phyloP scores from a whole-genome alignment of 2,329 filamentous ascomycete species.

The Fusarium lateritium region DNA sequence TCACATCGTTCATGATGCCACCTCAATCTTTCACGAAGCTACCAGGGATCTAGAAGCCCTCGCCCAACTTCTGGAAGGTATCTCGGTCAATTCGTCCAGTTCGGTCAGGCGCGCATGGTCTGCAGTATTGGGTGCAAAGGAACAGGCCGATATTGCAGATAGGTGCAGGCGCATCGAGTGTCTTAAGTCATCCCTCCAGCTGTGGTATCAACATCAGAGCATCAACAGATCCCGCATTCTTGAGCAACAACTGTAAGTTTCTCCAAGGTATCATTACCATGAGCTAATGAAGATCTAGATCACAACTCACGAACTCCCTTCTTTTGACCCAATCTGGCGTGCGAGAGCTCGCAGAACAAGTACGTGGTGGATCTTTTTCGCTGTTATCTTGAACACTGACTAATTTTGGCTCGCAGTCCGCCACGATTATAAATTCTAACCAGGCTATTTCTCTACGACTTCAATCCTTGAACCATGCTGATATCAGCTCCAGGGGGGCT shows the following conservation, averaged over 20 bases:
- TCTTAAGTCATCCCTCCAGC: background rate
- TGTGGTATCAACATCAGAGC: constrained; percentile 7
- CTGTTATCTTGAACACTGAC: too few species aligned
- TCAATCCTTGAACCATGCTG: background rate
- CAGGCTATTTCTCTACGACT: background rate
- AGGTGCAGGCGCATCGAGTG: background rate
- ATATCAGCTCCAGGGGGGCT: accelerated
- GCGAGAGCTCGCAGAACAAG: background rate
- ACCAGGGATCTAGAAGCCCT: background rate
- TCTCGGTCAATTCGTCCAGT: background rate
- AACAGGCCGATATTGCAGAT: background rate
- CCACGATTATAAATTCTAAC: background rate
- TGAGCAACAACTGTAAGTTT: background rate
- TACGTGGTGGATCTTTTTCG: background rate
- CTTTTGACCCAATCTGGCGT: background rate
- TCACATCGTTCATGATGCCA: background rate
- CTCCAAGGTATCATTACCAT: too few species aligned
- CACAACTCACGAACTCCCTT: background rate
- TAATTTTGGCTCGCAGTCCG: background rate
- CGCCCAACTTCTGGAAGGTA: background rate
- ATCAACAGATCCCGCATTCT: background rate
- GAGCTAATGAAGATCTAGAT: background rate
- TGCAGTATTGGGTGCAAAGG: background rate
- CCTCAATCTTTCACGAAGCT: background rate
- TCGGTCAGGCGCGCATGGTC: background rate